A percentile compares a stretch with the other conserved stretches of the same genome.
These are phyloP conservation scores for Bigelowiella natans DNA, from an alignment of 78 protist species.

Conservation along the genomic window DNA sequence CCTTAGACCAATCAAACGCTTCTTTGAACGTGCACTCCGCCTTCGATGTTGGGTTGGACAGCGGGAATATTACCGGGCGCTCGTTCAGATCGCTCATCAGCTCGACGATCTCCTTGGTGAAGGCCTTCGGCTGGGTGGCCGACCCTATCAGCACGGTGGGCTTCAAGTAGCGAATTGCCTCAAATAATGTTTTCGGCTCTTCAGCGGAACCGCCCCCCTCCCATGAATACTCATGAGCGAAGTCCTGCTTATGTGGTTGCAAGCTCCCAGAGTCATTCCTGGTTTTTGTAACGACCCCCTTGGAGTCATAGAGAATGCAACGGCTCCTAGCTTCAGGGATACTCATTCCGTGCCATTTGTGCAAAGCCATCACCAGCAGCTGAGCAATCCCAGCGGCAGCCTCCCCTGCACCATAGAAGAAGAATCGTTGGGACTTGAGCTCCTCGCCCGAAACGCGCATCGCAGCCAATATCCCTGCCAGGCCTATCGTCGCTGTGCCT, in stretches of 20 bases:
- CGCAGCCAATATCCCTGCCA: slow-evolving; percentile 69
- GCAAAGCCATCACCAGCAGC: background rate
- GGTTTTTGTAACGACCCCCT: background rate
- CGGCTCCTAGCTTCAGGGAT: background rate
- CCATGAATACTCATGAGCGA: background rate
- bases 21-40: background rate
- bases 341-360: background rate
- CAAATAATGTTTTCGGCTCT: background rate
- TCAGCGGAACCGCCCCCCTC: background rate
- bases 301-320: background rate
- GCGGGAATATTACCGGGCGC: background rate
- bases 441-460: background rate
- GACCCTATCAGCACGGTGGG: slow-evolving; percentile 4
- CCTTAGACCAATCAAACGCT: background rate
- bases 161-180: background rate
- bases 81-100: background rate
- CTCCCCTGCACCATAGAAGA: background rate
- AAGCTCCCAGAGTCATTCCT: background rate
- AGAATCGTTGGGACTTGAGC: background rate
- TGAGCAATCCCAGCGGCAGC: slow-evolving; percentile 1
- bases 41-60: slow-evolving; percentile 1
- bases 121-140: background rate
- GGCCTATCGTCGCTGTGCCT: slow-evolving; percentile 82
- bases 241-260: background rate
- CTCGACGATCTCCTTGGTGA: background rate